These are phyloP conservation scores for Gremmenia infestans DNA, from an alignment of 2,329 filamentous ascomycete genomes.

Conservation along the genomic window DNA sequence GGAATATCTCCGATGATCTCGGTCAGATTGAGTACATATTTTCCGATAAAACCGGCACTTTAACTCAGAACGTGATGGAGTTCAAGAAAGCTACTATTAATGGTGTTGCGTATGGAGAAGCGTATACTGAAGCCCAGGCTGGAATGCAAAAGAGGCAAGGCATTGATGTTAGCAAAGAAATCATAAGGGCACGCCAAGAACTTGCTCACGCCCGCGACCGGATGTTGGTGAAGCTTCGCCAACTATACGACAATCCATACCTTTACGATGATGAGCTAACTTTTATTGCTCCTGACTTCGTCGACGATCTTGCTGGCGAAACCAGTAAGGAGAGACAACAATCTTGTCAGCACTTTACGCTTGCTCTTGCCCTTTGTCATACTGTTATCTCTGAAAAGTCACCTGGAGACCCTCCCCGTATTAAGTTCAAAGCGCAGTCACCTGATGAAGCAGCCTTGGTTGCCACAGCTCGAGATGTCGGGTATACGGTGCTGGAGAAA, in stretches of 20 bases:
- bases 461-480: constrained; percentile 87
- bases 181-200: constrained; percentile 63
- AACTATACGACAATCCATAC: constrained; percentile 83
- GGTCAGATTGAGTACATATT: constrained; percentile 99
- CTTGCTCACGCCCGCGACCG: constrained; percentile 72
- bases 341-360: constrained; percentile 87
- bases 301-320: constrained; percentile 74
- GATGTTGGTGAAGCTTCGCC: constrained; percentile 68
- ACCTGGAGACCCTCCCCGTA: constrained; percentile 81
- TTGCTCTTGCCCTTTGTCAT: constrained; percentile 91
- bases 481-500: constrained; percentile 84
- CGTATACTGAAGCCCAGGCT: constrained; percentile 93
- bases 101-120: constrained; percentile 92
- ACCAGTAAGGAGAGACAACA: constrained; percentile 70
- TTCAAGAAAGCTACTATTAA: constrained; percentile 99
- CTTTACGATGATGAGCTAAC: constrained; percentile 85
- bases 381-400: constrained; percentile 89
- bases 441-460: constrained; percentile 95
- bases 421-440: constrained; percentile 95
- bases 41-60: constrained; percentile 84
- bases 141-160: constrained; percentile 93
- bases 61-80: constrained; percentile 94
- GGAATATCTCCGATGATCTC: constrained; percentile 98
- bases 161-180: constrained; percentile 78
- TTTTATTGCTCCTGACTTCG: constrained; percentile 86